These are phyloP conservation scores for Tillandsia fasciculata DNA, from an alignment of 176 grass and related monocot genomes.

Conservation along the genomic window DNA sequence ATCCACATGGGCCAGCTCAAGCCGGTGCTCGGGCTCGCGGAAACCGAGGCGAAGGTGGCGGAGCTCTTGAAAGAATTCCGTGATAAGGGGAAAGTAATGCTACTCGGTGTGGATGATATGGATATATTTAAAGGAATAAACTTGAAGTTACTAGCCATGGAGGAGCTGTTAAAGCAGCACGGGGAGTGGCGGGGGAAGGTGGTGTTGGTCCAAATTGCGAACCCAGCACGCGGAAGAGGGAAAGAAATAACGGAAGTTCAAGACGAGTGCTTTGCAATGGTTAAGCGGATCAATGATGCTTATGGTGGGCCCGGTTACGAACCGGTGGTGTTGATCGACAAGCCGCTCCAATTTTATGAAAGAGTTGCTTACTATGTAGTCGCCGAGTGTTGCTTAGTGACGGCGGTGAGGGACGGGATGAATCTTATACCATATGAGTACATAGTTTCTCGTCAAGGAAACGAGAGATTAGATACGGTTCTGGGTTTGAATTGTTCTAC, in stretches of 20 bases:
- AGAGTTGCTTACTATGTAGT: constrained; percentile 73
- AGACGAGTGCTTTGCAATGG: constrained; percentile 46
- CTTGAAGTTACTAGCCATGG: constrained; percentile 83
- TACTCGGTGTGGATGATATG: constrained; percentile 96
- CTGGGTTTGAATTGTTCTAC: constrained; percentile 28
- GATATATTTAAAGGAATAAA: constrained; percentile 98
- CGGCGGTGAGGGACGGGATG: constrained; percentile 88
- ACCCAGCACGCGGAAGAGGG: constrained; percentile 66
- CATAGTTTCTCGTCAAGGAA: constrained; percentile 66
- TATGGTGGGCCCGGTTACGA: constrained; percentile 50
- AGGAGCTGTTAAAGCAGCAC: constrained; percentile 73
- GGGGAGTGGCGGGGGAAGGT: constrained; percentile 66
- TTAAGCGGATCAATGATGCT: constrained; percentile 60
- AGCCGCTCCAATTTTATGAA: constrained; percentile 74
- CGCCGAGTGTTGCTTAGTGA: constrained; percentile 83
- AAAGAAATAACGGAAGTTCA: constrained; percentile 77
- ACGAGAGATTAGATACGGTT: constrained; percentile 41
- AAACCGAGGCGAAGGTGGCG: constrained; percentile 58
- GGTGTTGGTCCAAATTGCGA: constrained; percentile 83
- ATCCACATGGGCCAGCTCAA: constrained; percentile 72
- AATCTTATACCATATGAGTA: constrained; percentile 93
- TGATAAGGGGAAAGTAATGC: constrained; percentile 51
- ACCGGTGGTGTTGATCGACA: constrained; percentile 65
- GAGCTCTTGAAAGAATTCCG: constrained; percentile 55
- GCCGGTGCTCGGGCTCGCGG: constrained; percentile 35